Base-by-base conservation (phyloP, 768 basidiomycete genomes). In the Rhodotorula taiwanensis region DNA sequence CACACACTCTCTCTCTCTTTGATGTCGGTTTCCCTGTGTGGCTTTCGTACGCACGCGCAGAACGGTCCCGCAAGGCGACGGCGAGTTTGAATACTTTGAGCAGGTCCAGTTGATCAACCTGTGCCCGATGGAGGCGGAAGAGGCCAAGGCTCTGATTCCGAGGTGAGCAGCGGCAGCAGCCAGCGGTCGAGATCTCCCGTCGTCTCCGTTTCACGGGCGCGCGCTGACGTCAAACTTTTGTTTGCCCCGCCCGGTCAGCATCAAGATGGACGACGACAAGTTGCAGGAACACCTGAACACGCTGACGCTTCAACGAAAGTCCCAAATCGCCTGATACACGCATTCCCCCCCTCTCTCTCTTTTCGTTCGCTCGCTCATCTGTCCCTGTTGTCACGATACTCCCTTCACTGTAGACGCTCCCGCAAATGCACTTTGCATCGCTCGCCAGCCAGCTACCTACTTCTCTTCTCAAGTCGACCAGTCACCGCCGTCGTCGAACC, bases 41-140 rank as follows among this genome's bases (percentile, higher is more conserved):
- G n/a, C n/a, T 39, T 39, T 39, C 36, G 16, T 16, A 39, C 36
- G 36, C n/a, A 27, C n/a, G 21, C 28, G 28, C 25, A 54, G 62
- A 2, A 31, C 44, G 7, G 13, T 63, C 6, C 54, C 57, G 9
- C 9, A 9, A 9, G 36, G 36, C 5, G 48, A 43, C 2, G n/a
- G 85, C 0, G 83, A 83, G 4, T 74, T 94, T 43, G 89, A 89
- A 4, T 88, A 88, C 72, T 93, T 92, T 70, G 91, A 94, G 78
- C 87, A 87, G 7, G 89, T 90, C 4, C 91, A 94, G 74, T 87
- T 94, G 56, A 89, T 89, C 21, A 94, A 94, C 72, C 76, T 94
- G 58, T 90, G 88, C 72, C 91, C 91, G 20, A 87, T 84, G 44
- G 84, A 85, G 62, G 82, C 88, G 7, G 91, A 94, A 70, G 92